Percentiles rank a stretch among this genome's conserved stretches.
Evolutionary conservation across 2,329 filamentous ascomycete species (phyloP).

Genomic region (Teratosphaeria gauchensis): DNA sequence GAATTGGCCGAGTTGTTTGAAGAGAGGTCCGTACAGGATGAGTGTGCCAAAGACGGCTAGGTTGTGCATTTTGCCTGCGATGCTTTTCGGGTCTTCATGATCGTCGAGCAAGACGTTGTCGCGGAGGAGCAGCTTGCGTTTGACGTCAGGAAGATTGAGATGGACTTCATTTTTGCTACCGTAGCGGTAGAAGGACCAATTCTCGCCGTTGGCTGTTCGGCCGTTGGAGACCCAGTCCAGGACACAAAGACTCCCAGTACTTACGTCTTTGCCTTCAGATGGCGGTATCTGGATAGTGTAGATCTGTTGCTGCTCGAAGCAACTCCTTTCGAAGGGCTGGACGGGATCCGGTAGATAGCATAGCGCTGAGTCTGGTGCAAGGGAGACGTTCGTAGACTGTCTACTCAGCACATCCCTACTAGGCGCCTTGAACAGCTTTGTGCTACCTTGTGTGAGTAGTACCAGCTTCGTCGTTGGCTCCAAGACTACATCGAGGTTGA

Average conservation of each 20-base stretch:
- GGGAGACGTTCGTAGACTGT: slow-evolving; percentile 35
- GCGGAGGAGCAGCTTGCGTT: slow-evolving; percentile 59
- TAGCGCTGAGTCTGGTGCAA: slow-evolving; percentile 42
- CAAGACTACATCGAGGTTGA: slow-evolving; percentile 62
- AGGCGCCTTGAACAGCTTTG: slow-evolving; percentile 85
- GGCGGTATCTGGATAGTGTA: slow-evolving; percentile 41
- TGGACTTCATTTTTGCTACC: slow-evolving; percentile 84
- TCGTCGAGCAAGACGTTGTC: slow-evolving; percentile 66
- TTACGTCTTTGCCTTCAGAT: neutral
- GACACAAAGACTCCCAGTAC: slow-evolving; percentile 54
- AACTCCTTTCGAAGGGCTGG: slow-evolving; percentile 76
- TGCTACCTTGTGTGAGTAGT: slow-evolving; percentile 61
- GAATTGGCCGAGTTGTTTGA: slow-evolving; percentile 57
- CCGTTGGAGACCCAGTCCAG: slow-evolving; percentile 94
- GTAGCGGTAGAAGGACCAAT: slow-evolving; percentile 77
- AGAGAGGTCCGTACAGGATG: slow-evolving; percentile 65
- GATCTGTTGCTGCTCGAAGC: slow-evolving; percentile 74
- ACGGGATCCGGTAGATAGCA: slow-evolving; percentile 79
- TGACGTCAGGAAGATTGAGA: slow-evolving; percentile 33
- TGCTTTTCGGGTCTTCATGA: slow-evolving; percentile 17
- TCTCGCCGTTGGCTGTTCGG: slow-evolving; percentile 71
- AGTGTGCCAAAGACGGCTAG: slow-evolving; percentile 75
- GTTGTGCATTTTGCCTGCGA: slow-evolving; percentile 55
- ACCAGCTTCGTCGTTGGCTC: slow-evolving; percentile 55
- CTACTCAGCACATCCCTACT: slow-evolving; percentile 30